Percentiles rank a stretch among this genome's conserved stretches.
These are phyloP conservation scores for Deinandra increscens DNA, from an alignment of 129 eudicot species.

Conservation along the genomic window DNA sequence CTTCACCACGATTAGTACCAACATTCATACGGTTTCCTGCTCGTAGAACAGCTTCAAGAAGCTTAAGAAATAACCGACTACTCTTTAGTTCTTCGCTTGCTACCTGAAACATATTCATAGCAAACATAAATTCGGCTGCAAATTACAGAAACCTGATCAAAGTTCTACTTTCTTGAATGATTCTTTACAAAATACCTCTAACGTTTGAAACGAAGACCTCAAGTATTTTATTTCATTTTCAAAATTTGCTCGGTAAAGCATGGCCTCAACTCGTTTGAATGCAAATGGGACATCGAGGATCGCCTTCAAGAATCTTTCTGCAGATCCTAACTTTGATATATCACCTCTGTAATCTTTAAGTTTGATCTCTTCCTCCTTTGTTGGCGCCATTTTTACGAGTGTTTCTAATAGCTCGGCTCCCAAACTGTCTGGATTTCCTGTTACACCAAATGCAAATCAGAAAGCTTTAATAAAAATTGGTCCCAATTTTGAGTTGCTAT, in stretches of 20 bases:
- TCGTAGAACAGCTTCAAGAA: conserved; percentile 90
- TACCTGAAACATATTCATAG: conserved; percentile 42
- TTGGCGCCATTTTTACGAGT: conserved; percentile 94
- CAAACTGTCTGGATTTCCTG: conserved; percentile 81
- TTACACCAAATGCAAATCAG: conserved; percentile 24
- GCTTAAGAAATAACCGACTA: conserved; percentile 85
- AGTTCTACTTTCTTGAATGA: neutral
- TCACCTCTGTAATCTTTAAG: conserved; percentile 81
- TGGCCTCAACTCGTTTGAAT: conserved; percentile 87
- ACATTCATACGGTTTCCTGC: conserved; percentile 96
- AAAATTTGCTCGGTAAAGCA: conserved; percentile 91
- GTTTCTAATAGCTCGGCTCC: conserved; percentile 85
- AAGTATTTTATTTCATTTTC: conserved; percentile 71
- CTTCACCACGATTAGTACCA: conserved; percentile 94
- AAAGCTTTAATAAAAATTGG: neutral
- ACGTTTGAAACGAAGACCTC: conserved; percentile 63
- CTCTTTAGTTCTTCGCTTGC: conserved; percentile 82
- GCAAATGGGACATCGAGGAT: conserved; percentile 83
- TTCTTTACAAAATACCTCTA: conserved; percentile 50
- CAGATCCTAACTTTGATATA: conserved; percentile 70
- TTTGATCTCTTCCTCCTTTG: conserved; percentile 94
- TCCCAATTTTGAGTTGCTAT: neutral
- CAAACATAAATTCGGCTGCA: conserved; percentile 21
- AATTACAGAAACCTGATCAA: conserved; percentile 9
- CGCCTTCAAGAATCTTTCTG: conserved; percentile 78